Evolutionary conservation across 2,329 filamentous ascomycete species (phyloP).

Genomic region (Pestalotiopsis sp.): DNA sequence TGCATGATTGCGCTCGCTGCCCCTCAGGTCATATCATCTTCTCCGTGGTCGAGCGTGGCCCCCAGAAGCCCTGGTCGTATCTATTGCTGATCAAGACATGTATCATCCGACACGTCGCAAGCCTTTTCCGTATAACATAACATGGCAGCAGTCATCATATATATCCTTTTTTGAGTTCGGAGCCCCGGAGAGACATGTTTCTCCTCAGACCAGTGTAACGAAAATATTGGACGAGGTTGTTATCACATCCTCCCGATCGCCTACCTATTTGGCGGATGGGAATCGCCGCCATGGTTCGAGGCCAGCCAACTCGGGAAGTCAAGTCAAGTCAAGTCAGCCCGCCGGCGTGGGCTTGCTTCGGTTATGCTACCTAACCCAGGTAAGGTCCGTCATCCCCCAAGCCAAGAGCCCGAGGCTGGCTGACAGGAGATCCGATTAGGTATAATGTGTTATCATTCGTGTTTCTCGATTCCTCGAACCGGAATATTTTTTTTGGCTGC

Average conservation of each 20-base stretch:
- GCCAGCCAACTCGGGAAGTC: background rate
- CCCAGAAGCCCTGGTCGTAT: too few species aligned
- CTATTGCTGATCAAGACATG: too few species aligned
- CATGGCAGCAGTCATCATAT: too few species aligned
- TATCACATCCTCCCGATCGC: background rate
- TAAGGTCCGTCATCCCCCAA: background rate
- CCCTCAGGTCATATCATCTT: too few species aligned
- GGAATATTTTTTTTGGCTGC: background rate
- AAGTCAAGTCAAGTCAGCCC: background rate
- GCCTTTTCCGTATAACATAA: too few species aligned
- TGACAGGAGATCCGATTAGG: background rate
- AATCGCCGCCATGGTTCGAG: background rate
- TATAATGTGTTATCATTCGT: background rate
- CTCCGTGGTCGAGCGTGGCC: too few species aligned
- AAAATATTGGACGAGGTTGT: background rate
- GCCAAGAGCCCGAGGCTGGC: constrained; percentile 1
- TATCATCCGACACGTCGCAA: too few species aligned
- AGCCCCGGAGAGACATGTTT: background rate
- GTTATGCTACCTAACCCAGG: background rate
- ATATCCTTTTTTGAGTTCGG: too few species aligned
- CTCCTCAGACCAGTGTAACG: background rate
- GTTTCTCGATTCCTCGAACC: background rate
- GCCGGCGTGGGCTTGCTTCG: background rate
- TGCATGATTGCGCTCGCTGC: too few species aligned
- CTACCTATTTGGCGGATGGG: background rate